Evolutionary conservation across 139 green algal species (phyloP).

Genomic region (Micractinium sp.): DNA sequence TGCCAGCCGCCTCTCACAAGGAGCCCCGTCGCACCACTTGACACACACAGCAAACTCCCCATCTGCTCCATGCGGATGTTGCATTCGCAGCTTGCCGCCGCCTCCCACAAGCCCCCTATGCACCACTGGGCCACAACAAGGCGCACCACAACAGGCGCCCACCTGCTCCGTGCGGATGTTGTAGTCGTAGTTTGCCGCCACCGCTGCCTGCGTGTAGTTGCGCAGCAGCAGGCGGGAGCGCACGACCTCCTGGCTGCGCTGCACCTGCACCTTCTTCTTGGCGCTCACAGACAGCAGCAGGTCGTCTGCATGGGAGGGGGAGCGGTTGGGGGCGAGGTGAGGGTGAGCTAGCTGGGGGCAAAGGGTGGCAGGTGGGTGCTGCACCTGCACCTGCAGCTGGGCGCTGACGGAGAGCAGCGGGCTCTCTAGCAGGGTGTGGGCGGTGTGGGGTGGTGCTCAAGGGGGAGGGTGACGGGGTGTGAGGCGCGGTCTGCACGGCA

Average conservation of each 20-base stretch:
- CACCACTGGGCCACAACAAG: no score
- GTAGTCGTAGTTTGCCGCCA: conserved; percentile 45
- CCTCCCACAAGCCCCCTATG: no score
- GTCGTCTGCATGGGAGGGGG: conserved; percentile 29
- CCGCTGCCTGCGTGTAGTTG: conserved; percentile 36
- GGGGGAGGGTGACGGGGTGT: no score
- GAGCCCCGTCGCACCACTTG: no score
- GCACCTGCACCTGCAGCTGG: no score
- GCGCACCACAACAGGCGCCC: no score
- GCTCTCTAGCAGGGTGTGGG: background rate
- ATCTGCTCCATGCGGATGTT: conserved; percentile 37
- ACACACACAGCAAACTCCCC: no score
- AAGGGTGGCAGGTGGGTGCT: background rate
- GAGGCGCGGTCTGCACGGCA: no score
- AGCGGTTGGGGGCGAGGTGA: background rate
- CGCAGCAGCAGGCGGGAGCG: conserved; percentile 31
- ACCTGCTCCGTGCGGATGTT: conserved; percentile 39
- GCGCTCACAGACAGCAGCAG: conserved; percentile 26
- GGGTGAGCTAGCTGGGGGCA: background rate
- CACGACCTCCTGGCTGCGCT: conserved; percentile 22
- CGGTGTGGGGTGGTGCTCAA: background rate
- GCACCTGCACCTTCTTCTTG: conserved; percentile 45
- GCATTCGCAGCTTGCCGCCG: conserved; percentile 42
- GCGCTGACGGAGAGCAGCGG: no score
- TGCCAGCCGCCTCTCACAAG: background rate